Evolutionary conservation across 257 asterid species (phyloP).

Genomic region (Nicotiana sylvestris): DNA sequence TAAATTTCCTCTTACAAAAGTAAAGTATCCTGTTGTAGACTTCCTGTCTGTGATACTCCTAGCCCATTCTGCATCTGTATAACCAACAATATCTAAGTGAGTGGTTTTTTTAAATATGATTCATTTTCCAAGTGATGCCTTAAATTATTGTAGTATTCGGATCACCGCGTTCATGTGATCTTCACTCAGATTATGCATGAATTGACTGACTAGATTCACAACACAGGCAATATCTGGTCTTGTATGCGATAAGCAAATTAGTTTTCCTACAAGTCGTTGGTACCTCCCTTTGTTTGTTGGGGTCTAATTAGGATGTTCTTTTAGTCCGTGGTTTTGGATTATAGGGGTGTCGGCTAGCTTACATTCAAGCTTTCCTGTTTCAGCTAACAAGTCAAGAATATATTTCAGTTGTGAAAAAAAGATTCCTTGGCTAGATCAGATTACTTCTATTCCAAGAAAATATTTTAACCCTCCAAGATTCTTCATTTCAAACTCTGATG

Average conservation of each 20-base stretch:
- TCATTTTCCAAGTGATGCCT: not conserved
- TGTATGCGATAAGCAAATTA: not conserved
- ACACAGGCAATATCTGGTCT: too few relatives aligned
- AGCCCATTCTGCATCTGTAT: too few relatives aligned
- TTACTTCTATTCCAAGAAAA: slow-evolving; percentile 3
- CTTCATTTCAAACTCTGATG: slow-evolving; percentile 8
- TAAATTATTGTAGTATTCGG: too few relatives aligned
- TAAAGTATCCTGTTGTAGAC: too few relatives aligned
- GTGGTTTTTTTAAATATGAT: not conserved
- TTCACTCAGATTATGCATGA: too few relatives aligned
- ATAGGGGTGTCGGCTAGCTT: not conserved
- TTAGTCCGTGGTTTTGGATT: not conserved
- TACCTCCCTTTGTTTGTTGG: not conserved
- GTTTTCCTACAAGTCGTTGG: not conserved
- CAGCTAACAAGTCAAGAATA: not conserved
- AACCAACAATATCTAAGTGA: not conserved
- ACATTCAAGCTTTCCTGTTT: not conserved
- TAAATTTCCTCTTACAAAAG: too few relatives aligned
- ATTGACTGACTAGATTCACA: too few relatives aligned
- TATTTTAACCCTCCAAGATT: slow-evolving; percentile 5
- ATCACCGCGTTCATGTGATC: too few relatives aligned
- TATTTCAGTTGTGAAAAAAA: not conserved
- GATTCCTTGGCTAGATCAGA: not conserved
- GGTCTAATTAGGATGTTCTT: not conserved
- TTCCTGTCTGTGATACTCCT: too few relatives aligned